Conservation (phyloP, 331 rosid genomes). For the Ulmus americana region DNA sequence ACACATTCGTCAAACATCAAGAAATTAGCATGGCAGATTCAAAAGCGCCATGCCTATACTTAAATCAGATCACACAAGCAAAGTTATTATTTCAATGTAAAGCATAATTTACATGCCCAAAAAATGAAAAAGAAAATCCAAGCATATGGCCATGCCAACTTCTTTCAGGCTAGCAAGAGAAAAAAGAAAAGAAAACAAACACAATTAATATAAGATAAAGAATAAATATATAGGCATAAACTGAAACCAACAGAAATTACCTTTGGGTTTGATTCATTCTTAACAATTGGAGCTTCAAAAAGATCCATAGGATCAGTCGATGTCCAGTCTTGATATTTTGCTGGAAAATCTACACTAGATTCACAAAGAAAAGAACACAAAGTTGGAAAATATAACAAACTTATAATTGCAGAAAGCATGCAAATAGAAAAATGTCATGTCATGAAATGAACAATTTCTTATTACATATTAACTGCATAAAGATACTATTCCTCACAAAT, state of each 20-base stretch:
- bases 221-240: background rate
- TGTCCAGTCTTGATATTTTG: constrained; percentile 71
- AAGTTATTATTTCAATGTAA: background rate
- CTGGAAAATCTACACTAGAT: constrained; percentile 95
- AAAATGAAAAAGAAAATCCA: background rate
- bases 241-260: constrained; percentile 29
- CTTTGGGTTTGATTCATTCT: constrained; percentile 84
- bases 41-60: background rate
- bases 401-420: constrained; percentile 15
- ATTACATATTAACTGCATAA: too few species aligned
- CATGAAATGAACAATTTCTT: constrained; percentile 7
- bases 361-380: constrained; percentile 25
- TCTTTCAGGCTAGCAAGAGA: background rate
- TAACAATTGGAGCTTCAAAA: constrained; percentile 64
- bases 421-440: constrained; percentile 6
- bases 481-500: too few species aligned
- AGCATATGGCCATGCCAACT: background rate
- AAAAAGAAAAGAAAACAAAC: background rate
- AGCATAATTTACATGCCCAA: too few species aligned
- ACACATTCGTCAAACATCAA: background rate
- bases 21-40: background rate
- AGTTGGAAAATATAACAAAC: constrained; percentile 24
- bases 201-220: background rate
- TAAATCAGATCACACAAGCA: background rate
- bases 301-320: constrained; percentile 79